A percentile compares a stretch with the other conserved stretches of the same genome.
Evolutionary conservation across 768 basidiomycete species (phyloP).

Genomic region (Auricularia sp.): DNA sequence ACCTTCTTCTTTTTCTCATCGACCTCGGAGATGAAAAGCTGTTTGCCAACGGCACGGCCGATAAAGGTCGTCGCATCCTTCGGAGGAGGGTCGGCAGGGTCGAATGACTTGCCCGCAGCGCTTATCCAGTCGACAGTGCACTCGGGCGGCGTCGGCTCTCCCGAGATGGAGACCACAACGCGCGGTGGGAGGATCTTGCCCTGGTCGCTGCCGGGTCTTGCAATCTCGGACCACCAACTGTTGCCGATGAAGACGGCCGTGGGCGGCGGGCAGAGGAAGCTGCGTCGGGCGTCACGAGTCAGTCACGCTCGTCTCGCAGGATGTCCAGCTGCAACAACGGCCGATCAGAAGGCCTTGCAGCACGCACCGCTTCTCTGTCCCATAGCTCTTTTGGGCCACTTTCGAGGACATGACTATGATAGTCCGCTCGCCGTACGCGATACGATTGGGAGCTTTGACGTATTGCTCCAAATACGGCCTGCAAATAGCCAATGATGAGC

Average conservation of each 20-base stretch:
- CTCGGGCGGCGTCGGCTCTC: constrained; percentile 78
- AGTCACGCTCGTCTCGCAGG: constrained; percentile 6
- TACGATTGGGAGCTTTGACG: constrained; percentile 70
- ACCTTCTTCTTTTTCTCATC: constrained; percentile 95
- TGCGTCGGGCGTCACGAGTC: constrained; percentile 18
- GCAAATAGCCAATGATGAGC: constrained; percentile 12
- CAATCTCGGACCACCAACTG: constrained; percentile 85
- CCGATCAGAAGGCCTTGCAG: background rate
- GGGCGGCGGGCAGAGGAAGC: constrained; percentile 88
- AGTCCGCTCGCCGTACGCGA: constrained; percentile 86
- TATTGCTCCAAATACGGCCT: constrained; percentile 82
- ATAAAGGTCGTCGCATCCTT: constrained; percentile 75
- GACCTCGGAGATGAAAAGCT: constrained; percentile 89
- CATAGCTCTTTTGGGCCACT: constrained; percentile 95
- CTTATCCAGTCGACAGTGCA: constrained; percentile 82
- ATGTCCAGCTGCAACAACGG: constrained; percentile 5
- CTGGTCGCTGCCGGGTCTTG: constrained; percentile 51
- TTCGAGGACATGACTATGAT: constrained; percentile 97
- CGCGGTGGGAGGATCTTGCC: constrained; percentile 67
- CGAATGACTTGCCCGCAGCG: constrained; percentile 74
- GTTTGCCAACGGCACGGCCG: constrained; percentile 88
- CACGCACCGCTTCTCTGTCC: constrained; percentile 80
- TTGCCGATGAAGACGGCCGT: constrained; percentile 91
- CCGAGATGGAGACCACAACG: constrained; percentile 86
- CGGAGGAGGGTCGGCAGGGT: constrained; percentile 54